Percentiles rank a stretch among this genome's conserved stretches.
phyloP scores from a whole-genome alignment of 2,329 filamentous ascomycete genomes.

The Ciborinia camelliae region DNA sequence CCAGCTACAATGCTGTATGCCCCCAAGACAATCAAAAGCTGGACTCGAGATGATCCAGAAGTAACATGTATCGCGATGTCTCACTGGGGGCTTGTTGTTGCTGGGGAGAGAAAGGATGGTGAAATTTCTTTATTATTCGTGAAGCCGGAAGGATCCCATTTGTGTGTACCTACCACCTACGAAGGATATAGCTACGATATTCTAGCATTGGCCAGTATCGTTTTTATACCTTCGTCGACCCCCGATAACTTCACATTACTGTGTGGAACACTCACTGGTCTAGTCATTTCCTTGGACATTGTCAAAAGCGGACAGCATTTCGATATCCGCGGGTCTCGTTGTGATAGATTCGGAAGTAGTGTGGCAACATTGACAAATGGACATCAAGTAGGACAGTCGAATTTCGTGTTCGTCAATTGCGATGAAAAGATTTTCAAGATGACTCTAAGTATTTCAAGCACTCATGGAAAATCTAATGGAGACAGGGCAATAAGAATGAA shows the following conservation, averaged over 20 bases:
- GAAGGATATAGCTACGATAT: neutral
- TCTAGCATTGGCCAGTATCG: slow-evolving; percentile 33
- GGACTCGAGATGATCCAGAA: slow-evolving; percentile 1
- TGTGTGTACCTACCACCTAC: neutral
- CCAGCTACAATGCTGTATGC: neutral
- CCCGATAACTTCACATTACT: slow-evolving; percentile 26
- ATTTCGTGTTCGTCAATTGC: slow-evolving; percentile 47
- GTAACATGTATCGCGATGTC: slow-evolving; percentile 4
- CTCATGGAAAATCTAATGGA: neutral
- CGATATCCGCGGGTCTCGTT: slow-evolving; percentile 22
- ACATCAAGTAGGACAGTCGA: slow-evolving; percentile 20
- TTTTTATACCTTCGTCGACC: slow-evolving; percentile 12
- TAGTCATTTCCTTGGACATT: slow-evolving; percentile 30
- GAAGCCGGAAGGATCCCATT: neutral
- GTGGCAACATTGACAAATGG: slow-evolving; percentile 31
- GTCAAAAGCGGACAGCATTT: slow-evolving; percentile 9
- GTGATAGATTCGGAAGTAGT: slow-evolving; percentile 32
- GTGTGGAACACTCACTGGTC: slow-evolving; percentile 35
- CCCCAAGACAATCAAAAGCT: neutral
- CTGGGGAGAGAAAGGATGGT: neutral
- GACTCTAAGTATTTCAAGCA: slow-evolving; percentile 14
- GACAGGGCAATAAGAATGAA: neutral
- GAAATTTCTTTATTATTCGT: neutral
- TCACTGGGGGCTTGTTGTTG: neutral
- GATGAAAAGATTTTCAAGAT: slow-evolving; percentile 44